phyloP scores from a whole-genome alignment of 1,284 basidiomycete species.

The Ustilago nuda region DNA sequence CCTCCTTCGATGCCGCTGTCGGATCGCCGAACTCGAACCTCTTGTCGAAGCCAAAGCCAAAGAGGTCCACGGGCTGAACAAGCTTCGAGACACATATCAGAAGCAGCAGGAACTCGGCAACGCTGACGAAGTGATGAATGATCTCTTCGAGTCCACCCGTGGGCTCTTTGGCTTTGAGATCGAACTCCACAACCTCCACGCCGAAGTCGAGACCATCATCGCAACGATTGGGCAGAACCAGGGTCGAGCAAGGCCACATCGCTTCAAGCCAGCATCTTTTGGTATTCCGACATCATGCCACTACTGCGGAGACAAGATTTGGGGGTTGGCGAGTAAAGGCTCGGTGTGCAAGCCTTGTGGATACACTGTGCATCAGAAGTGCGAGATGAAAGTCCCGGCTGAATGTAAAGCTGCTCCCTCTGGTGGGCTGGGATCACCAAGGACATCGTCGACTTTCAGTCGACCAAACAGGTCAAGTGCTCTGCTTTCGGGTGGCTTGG shows the following conservation, averaged over 20 bases:
- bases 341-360: conserved; percentile 58
- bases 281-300: conserved; percentile 57
- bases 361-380: conserved; percentile 58
- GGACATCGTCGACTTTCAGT: neutral
- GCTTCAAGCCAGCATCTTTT: conserved; percentile 57
- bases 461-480: conserved; percentile 25
- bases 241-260: conserved; percentile 50
- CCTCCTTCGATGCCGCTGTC: conserved; percentile 37
- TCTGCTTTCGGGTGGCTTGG: neutral
- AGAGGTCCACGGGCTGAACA: conserved; percentile 50
- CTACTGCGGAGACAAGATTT: conserved; percentile 55
- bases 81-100: conserved; percentile 51
- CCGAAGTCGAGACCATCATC: conserved; percentile 45
- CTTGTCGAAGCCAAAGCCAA: conserved; percentile 40
- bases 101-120: conserved; percentile 46
- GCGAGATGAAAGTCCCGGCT: conserved; percentile 60
- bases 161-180: conserved; percentile 41
- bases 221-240: conserved; percentile 47
- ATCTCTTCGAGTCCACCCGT: conserved; percentile 48
- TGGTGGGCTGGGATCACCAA: conserved; percentile 1
- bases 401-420: conserved; percentile 51
- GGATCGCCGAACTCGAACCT: conserved; percentile 46
- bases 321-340: conserved; percentile 55
- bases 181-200: conserved; percentile 35
- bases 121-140: conserved; percentile 55